Evolutionary conservation across 2,329 filamentous ascomycete genomes (phyloP), one percentile per base, ranked within the genome.

Genomic region (Pseudogymnoascus sp.): DNA sequence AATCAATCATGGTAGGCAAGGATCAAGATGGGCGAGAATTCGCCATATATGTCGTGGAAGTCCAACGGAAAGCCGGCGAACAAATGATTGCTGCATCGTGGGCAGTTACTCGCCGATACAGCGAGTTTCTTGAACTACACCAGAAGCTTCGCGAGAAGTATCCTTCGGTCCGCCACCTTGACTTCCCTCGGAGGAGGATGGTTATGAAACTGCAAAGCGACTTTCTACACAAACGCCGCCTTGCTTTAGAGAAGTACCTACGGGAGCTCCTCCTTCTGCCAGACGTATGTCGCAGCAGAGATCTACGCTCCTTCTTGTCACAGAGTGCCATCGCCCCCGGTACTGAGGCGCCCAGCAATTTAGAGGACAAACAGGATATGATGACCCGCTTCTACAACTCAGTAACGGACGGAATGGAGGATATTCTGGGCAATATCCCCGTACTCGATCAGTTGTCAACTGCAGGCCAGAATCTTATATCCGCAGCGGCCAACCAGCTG

Each of bases 171-270:
- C 85, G 92, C 58, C 85, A 90, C 66, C 81, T 99, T 2, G 93
- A 97, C 68, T 97, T 99, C 70, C 94, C 94, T 1, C 84, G 93
- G 15, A 84, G 95, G 37, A 88, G 94, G 63, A 87, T 97, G 76
- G 89, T 99, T 60, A 92, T 97, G 86, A 97, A 97, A 70, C 83
- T 99, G 2, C 94, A 99, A 71, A 93, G 86, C 72, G 94, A 99
- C 68, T 99, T 99, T 70, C 78, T 99, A 15, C 89, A 95, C 68
- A 97, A 96, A 74, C 85, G 94, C 26, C 85, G 91, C 8, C 75
- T 86, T 33, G 92, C 90, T 0, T 79, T 99, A 1, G 93, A 99
- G 73, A 85, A 85, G 57, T 99, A 97, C 71, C 76, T 99, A 7
- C 81, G 85, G 64, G 87, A 92, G 66, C 81, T 99, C 4, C 81